Base-by-base conservation (phyloP, 805 yeast species). In the Cyberlindnera saturnus region DNA sequence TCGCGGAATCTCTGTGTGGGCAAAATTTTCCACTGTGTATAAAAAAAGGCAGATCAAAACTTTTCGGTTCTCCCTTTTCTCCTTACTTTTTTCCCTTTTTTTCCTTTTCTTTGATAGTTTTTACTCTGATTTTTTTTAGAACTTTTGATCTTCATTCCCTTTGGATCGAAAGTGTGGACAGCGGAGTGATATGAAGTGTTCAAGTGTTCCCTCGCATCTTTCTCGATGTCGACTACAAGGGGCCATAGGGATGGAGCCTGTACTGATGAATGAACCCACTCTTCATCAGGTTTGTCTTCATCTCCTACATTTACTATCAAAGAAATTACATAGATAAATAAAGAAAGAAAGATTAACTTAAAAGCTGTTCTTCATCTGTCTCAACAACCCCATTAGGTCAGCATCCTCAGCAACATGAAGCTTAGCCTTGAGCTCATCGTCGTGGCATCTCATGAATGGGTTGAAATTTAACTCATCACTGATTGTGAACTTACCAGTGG, bases 401-500 rank as follows among this genome's bases (percentile, higher is more conserved):
- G 69, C 70, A 6, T 66, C 64, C 13, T 73, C 73, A 1, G 62
- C 46, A 31, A 67, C 69, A 0, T 86, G 85, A 0, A 89, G 75
- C 14, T 79, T 77, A 36, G 66, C 57, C 50, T 77, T 67, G 10
- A 93, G 80, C 20, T 66, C 66, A 0, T 81, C 77, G 55, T 90
- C 95, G 30, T 65, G 60, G 14, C 85, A 65, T 57, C 86, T 78
- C 89, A 91, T 81, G 67, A 93, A 93, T 20, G 99, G 99, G 62
- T 93, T 93, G 66, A 79, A 84, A 38, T 69, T 61, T 48, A 79
- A 69, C 63, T 93, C 99, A 59, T 93, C 96, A 6, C 73, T 77
- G 45, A 93, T 75, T 4, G 97, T 88, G 66, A 87, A 90, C 30
- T 58, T 60, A 1, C 99, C 99, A 0, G 97, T 82, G n/a, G 95